Base-by-base conservation (phyloP, 2,329 filamentous ascomycete genomes). In the Exophiala sp. region DNA sequence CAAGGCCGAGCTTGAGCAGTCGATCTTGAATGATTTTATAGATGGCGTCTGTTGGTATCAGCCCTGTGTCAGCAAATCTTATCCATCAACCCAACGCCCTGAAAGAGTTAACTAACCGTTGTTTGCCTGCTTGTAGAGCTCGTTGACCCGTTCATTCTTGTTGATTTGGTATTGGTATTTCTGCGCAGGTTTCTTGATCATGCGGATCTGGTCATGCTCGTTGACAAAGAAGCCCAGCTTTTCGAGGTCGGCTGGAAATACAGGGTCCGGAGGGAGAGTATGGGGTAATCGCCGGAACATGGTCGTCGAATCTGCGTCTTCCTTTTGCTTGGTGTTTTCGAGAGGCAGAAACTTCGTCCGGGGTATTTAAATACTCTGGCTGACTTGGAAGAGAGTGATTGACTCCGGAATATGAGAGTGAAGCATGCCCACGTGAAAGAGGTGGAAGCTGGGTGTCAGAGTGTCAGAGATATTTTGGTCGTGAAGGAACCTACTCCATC, bases 151-250 rank as follows among this genome's bases (percentile, higher is more conserved):
- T n/a, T 79, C 73, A 66, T 88, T 89, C 59, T 80, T 82, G 64
- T 79, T 84, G 46, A 86, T 67, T 64, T 81, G 83, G 73, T 78
- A 95, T 59, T 86, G 78, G 72, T 88, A 95, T 63, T 82, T 83
- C 57, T 77, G 73, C 22, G 83, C 75, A 0, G 85, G 82, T 29
- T 88, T 71, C 18, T 77, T 71, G 47, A 86, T 83, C 53, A 75
- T 82, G 41, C 86, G 82, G 54, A 95, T 78, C 62, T 91, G 81
- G 58, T 91, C 87, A 0, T 81, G 68, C 0, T 82, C 75, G 59
- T 87, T 89, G 68, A 95, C 68, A 64, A 87, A 90, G 68, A 89
- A 94, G 37, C 88, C 90, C 2, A 97, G 80, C 46, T 78, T 71
- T 51, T 80, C 70, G 22, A 97, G 72, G 60, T 86, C 73, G 0